Percentiles rank a stretch among this genome's conserved stretches.
These are phyloP conservation scores for Asterionellopsis glacialis DNA, from an alignment of 108 stramenopile species.

Conservation along the genomic window DNA sequence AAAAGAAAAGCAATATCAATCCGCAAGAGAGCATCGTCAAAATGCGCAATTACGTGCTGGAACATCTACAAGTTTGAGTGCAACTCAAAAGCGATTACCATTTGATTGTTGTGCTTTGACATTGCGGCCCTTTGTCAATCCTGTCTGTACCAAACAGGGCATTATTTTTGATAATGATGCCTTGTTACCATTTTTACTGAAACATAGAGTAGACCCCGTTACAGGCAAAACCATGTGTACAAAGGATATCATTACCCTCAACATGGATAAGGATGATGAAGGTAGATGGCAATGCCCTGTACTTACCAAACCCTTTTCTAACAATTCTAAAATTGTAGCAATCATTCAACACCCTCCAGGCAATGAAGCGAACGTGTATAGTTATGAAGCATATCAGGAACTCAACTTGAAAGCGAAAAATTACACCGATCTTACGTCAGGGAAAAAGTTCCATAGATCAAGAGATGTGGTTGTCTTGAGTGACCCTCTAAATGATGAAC, in stretches of 20 bases:
- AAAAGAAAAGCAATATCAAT: constrained; percentile 87
- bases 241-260: constrained; percentile 72
- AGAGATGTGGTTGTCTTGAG: constrained; percentile 75
- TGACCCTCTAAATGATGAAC: constrained; percentile 60
- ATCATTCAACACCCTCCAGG: constrained; percentile 45
- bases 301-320: constrained; percentile 87
- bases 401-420: constrained; percentile 79
- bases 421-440: constrained; percentile 62
- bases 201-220: constrained; percentile 84
- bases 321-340: constrained; percentile 89
- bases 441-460: constrained; percentile 61
- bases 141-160: constrained; percentile 70
- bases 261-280: constrained; percentile 84
- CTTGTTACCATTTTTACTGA: constrained; percentile 80
- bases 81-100: constrained; percentile 60
- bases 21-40: constrained; percentile 61
- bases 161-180: constrained; percentile 89
- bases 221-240: constrained; percentile 56
- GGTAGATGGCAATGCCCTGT: constrained; percentile 96
- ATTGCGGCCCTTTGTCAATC: constrained; percentile 72
- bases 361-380: constrained; percentile 77
- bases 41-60: constrained; percentile 58
- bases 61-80: constrained; percentile 3
- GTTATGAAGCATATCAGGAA: constrained; percentile 81
- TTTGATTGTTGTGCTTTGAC: constrained; percentile 96